These are phyloP conservation scores for Colletotrichum sp. DNA, from an alignment of 2,329 filamentous ascomycete genomes.

Conservation along the genomic window DNA sequence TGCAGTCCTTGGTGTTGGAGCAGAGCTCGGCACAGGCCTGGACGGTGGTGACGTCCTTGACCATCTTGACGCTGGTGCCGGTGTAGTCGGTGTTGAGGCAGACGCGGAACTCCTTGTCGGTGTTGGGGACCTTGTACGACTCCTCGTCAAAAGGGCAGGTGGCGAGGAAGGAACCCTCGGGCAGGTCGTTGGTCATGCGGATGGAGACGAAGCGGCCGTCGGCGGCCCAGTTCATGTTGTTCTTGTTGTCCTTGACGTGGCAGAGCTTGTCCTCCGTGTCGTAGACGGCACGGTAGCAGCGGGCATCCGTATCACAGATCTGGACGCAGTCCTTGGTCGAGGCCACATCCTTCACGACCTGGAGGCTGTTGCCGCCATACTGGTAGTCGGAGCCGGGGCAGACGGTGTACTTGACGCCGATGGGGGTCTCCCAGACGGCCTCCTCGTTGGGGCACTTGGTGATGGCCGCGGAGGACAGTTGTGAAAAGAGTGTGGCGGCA, in stretches of 20 bases:
- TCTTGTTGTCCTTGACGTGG: slow-evolving; percentile 18
- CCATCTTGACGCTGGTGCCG: slow-evolving; percentile 3
- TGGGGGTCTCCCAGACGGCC: slow-evolving; percentile 3
- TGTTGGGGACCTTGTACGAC: slow-evolving; percentile 1
- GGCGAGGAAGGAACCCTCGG: slow-evolving; percentile 13
- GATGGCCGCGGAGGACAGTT: slow-evolving; percentile 12
- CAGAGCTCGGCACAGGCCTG: slow-evolving; percentile 21
- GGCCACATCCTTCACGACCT: not conserved
- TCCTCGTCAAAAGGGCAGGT: slow-evolving; percentile 14
- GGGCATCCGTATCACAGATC: slow-evolving; percentile 14
- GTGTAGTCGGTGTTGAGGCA: slow-evolving; percentile 22
- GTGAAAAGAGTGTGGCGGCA: slow-evolving; percentile 11
- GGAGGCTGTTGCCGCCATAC: slow-evolving; percentile 8
- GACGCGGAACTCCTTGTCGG: slow-evolving; percentile 1
- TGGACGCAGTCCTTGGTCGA: slow-evolving; percentile 11
- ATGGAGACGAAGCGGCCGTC: slow-evolving; percentile 19
- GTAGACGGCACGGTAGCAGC: slow-evolving; percentile 19
- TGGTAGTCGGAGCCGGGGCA: slow-evolving; percentile 21
- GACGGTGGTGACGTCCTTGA: slow-evolving; percentile 11
- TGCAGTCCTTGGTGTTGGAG: slow-evolving; percentile 14
- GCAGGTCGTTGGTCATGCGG: slow-evolving; percentile 11
- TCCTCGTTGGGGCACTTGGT: slow-evolving; percentile 16
- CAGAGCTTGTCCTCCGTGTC: slow-evolving; percentile 12
- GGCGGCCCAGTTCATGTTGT: slow-evolving; percentile 15
- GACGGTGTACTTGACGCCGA: slow-evolving; percentile 18